Evolutionary conservation across 1,284 basidiomycete genomes (phyloP).

Genomic region (Schizophyllum amplum): DNA sequence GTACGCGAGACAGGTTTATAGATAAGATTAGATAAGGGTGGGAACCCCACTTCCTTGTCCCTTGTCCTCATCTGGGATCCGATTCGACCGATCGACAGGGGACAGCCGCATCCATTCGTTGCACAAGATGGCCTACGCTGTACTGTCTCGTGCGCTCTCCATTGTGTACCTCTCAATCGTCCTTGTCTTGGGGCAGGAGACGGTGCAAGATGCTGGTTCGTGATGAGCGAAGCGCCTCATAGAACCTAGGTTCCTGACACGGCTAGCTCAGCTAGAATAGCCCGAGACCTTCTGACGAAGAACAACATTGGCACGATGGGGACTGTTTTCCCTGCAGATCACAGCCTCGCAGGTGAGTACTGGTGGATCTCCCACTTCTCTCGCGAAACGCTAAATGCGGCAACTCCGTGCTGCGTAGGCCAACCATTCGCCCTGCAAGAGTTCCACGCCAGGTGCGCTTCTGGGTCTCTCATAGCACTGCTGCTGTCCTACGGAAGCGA

Average conservation of each 20-base stretch:
- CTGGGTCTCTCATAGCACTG: neutral
- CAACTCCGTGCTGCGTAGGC: slow-evolving; percentile 22
- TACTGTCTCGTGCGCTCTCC: no score
- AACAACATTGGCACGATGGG: slow-evolving; percentile 40
- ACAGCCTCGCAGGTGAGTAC: slow-evolving; percentile 31
- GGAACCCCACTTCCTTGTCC: no score
- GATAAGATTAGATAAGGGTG: no score
- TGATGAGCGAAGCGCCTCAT: neutral
- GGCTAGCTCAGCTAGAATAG: slow-evolving; percentile 27
- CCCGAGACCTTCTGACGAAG: slow-evolving; percentile 32
- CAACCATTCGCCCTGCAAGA: slow-evolving; percentile 56
- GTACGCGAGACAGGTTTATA: no score
- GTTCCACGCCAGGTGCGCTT: slow-evolving; percentile 38
- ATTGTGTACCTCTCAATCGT: no score
- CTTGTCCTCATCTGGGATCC: no score
- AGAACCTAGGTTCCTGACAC: neutral
- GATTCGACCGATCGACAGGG: no score
- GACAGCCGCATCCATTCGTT: no score
- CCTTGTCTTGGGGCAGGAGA: slow-evolving; percentile 10
- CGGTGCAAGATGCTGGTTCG: slow-evolving; percentile 21
- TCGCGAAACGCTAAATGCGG: neutral
- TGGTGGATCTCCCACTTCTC: neutral
- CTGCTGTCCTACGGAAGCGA: neutral
- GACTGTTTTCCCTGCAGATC: slow-evolving; percentile 36
- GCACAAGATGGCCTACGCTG: no score